These are phyloP conservation scores for Dysphania ambrosioides DNA, from an alignment of 148 eudicot genomes.

Conservation along the genomic window DNA sequence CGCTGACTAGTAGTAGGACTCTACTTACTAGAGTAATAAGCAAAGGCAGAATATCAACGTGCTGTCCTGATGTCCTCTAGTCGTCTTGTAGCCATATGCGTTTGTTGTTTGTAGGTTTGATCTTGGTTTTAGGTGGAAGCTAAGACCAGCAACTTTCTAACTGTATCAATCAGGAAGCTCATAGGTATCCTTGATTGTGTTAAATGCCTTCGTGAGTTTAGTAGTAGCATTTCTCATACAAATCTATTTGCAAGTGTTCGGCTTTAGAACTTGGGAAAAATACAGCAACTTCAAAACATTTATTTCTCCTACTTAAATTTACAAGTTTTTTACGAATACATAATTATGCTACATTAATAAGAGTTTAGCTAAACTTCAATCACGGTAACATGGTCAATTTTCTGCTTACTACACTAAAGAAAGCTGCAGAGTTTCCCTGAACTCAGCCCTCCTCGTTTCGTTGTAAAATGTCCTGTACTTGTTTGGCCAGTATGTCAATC, in stretches of 20 bases:
- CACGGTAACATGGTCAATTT: not conserved
- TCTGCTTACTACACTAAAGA: conserved; percentile 31
- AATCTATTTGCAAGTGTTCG: too few species aligned
- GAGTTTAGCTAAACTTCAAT: not conserved
- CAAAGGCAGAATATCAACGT: not conserved
- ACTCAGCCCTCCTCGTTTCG: conserved; percentile 78
- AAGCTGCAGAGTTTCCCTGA: conserved; percentile 61
- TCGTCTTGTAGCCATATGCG: not conserved
- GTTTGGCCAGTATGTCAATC: conserved; percentile 92
- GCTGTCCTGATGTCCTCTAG: not conserved
- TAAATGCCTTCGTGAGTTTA: too few species aligned
- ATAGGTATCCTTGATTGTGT: too few species aligned
- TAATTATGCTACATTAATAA: not conserved
- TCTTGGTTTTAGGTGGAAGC: not conserved
- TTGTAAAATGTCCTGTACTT: conserved; percentile 56
- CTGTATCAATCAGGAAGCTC: too few species aligned
- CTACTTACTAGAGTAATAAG: too few species aligned
- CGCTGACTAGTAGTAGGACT: not conserved
- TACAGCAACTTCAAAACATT: too few species aligned
- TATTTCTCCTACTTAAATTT: too few species aligned
- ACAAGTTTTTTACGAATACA: too few species aligned
- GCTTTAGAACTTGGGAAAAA: too few species aligned
- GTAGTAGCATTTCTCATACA: too few species aligned
- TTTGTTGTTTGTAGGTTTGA: not conserved
- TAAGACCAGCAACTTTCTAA: too few species aligned